phyloP scores from a whole-genome alignment of 1,284 basidiomycete species.

The Ceratobasidium sp. region DNA sequence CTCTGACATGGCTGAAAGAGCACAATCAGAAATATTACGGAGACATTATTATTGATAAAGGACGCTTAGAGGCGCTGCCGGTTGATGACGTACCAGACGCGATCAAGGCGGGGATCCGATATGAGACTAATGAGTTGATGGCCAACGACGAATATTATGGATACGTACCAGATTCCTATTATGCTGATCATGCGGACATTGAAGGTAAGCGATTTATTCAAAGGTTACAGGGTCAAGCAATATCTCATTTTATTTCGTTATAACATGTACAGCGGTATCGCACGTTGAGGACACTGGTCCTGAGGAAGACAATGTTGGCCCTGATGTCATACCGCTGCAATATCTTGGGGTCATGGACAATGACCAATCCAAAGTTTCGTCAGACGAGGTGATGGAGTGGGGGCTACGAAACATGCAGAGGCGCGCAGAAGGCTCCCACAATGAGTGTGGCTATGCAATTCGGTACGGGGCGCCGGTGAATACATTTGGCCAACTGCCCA shows the following conservation, averaged over 20 bases:
- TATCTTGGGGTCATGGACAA: not conserved
- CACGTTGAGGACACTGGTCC: not conserved
- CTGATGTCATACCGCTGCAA: slow-evolving; percentile 22
- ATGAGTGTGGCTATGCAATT: slow-evolving; percentile 43
- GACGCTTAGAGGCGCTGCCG: slow-evolving; percentile 22
- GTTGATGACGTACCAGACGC: slow-evolving; percentile 44
- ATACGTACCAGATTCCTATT: slow-evolving; percentile 20
- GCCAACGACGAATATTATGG: slow-evolving; percentile 31
- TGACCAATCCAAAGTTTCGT: slow-evolving; percentile 21
- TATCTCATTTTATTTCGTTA: too few relatives aligned
- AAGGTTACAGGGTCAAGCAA: too few relatives aligned
- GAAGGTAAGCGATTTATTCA: not conserved
- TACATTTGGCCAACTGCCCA: slow-evolving; percentile 19
- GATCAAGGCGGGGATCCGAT: slow-evolving; percentile 15
- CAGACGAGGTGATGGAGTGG: slow-evolving; percentile 1
- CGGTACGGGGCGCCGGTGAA: slow-evolving; percentile 45
- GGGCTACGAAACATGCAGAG: slow-evolving; percentile 27
- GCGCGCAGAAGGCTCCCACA: not conserved
- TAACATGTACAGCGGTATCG: too few relatives aligned
- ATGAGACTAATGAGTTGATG: slow-evolving; percentile 12
- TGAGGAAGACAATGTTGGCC: not conserved
- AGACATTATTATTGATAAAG: slow-evolving; percentile 7
- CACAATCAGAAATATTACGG: slow-evolving; percentile 44
- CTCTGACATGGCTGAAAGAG: slow-evolving; percentile 48
- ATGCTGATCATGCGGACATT: not conserved